Evolutionary conservation across 805 yeast species (phyloP), one percentile per base, ranked within the genome.

Genomic region (Yarrowia deformans): DNA sequence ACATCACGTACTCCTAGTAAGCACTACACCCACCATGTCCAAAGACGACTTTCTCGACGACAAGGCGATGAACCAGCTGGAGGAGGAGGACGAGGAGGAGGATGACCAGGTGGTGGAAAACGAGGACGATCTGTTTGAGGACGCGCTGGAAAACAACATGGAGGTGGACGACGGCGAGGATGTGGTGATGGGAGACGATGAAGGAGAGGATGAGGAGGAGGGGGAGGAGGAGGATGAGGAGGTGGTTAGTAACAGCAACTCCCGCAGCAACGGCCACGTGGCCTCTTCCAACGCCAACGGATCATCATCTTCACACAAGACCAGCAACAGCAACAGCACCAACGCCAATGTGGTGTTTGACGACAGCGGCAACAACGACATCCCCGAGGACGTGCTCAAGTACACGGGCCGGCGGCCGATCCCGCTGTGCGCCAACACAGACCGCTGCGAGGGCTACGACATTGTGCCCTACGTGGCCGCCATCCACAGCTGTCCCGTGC

Each of bases 391-490:
- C n/a, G 40, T 10, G 40, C 66, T 60, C 52, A 70, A 64, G 10
- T 70, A 70, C 18, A 70, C 71, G 45, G 56, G 69, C 52, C n/a
- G 72, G 71, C 29, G 52, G 19, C 35, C 54, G 49, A 29, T 40
- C 64, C 48, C 50, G 23, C 16, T 42, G 67, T 68, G 34, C 37
- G 52, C 49, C 40, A 58, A 23, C 46, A 49, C 12, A 1, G 79
- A 81, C 68, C 64, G 79, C 0, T 87, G 91, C 9, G 81, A 83
- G 2, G 79, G 85, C 0, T 87, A 88, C 73, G 96, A 90, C 69
- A 87, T 94, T 1, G 82, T 85, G 46, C 98, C 99, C 0, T 85
- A 90, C 12, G 96, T 90, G 23, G 97, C 98, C 1, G 88, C 93
- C 12, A 94, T 97, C 0, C 92, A 91, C 74, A 84, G 91, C 1